phyloP scores from a whole-genome alignment of 2,329 filamentous ascomycete species.

The Bipolaris zeicola region DNA sequence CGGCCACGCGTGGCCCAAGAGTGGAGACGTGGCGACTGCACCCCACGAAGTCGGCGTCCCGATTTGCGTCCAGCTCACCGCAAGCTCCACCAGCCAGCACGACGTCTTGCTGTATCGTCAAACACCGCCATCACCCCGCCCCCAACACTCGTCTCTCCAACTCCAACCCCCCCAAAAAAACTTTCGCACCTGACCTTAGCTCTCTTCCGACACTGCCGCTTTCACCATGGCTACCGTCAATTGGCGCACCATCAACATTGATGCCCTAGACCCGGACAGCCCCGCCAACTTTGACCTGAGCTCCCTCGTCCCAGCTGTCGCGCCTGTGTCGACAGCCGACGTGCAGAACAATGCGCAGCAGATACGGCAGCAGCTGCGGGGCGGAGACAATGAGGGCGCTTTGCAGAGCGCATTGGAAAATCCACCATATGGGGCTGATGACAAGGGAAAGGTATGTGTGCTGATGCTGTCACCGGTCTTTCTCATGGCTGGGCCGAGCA shows the following conservation, averaged over 20 bases:
- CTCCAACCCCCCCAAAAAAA: not conserved
- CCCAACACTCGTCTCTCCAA: not conserved
- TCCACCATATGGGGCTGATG: slow-evolving; percentile 71
- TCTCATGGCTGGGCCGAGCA: slow-evolving; percentile 30
- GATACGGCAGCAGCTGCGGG: slow-evolving; percentile 84
- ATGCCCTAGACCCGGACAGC: slow-evolving; percentile 87
- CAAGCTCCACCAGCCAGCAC: slow-evolving; percentile 24
- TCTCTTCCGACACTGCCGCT: not conserved
- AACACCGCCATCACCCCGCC: slow-evolving; percentile 9
- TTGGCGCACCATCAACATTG: slow-evolving; percentile 91
- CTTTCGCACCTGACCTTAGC: not conserved
- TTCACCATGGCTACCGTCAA: slow-evolving; percentile 59
- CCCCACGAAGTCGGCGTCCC: slow-evolving; percentile 32
- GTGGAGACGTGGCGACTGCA: slow-evolving; percentile 36
- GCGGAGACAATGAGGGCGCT: slow-evolving; percentile 86
- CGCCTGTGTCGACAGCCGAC: slow-evolving; percentile 76
- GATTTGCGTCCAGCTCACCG: slow-evolving; percentile 25
- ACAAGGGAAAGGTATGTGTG: slow-evolving; percentile 56
- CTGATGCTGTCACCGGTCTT: slow-evolving; percentile 5
- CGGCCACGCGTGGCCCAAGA: slow-evolving; percentile 33
- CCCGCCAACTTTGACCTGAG: slow-evolving; percentile 88
- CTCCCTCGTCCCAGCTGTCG: slow-evolving; percentile 77
- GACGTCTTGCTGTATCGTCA: slow-evolving; percentile 9
- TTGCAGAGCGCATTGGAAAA: slow-evolving; percentile 83
- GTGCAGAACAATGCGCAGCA: slow-evolving; percentile 79